Evolutionary conservation across 2,329 filamentous ascomycete species (phyloP), one percentile per base, ranked within the genome.

Genomic region (Akanthomyces muscarius): DNA sequence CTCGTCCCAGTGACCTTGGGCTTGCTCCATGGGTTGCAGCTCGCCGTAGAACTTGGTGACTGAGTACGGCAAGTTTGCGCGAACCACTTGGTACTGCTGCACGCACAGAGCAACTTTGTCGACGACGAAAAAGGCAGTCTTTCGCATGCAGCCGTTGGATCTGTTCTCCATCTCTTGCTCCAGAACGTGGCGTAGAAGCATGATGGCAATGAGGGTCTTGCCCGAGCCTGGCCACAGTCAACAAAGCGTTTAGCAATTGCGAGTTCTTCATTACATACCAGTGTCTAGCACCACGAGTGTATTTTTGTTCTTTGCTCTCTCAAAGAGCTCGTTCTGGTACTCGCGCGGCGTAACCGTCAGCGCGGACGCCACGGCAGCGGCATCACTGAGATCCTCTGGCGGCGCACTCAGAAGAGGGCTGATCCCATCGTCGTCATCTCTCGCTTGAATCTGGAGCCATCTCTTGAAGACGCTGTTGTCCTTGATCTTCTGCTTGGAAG

Each of bases 231-330:
- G 1, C 8, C 18, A 18, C 47, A n/a, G 30, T 67, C 57, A 69
- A 69, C 21, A 41, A 16, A 16, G 4, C 3, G 16, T 16, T 51
- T 21, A 16, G 13, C 53, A 45, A 30, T 45, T 6, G 1, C 5
- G 5, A 4, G 5, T 60, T 33, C 6, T 2, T 5, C 30, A n/a
- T 30, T 30, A 18, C 36, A 30, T 72, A 87, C 87, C 92, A n/a
- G 94, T 97, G 70, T 96, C 92, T 1, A 98, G 82, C 1, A 99
- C 95, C 0, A 95, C 93, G 68, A 99, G 96, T 8, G 89, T 90
- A 71, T 99, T 99, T 68, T 88, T 84, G 58, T 83, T 72, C 71
- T 95, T 97, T 4, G 95, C 94, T 66, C 85, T 85, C 73, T 97
- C 91, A 70, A 95, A 98, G 0, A 99, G 82, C 72, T 98, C 94